phyloP scores from a whole-genome alignment of 768 basidiomycete genomes.

The Phlegmacium glaucopus region DNA sequence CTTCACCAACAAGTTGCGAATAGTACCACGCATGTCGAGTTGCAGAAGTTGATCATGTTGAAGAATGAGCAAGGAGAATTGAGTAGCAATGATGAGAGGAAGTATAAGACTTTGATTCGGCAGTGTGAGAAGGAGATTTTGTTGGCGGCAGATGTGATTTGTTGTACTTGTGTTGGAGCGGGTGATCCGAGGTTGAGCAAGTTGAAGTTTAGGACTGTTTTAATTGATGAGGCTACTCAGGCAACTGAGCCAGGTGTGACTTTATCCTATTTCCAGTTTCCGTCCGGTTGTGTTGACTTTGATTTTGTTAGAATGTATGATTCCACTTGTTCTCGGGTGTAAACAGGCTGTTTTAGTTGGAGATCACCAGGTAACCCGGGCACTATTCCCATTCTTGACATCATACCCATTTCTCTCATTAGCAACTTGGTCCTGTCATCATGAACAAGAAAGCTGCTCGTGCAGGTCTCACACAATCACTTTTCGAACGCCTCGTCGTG shows the following conservation, averaged over 20 bases:
- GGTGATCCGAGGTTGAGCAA: conserved; percentile 96
- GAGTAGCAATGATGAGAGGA: conserved; percentile 94
- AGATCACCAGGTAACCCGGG: conserved; percentile 63
- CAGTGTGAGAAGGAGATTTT: conserved; percentile 98
- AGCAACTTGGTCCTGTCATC: conserved; percentile 98
- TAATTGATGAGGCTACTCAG: conserved; percentile 98
- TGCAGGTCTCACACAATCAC: conserved; percentile 96
- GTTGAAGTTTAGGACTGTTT: conserved; percentile 96
- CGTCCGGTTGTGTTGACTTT: conserved; percentile 10
- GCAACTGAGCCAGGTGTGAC: conserved; percentile 89
- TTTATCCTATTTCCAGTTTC: conserved; percentile 7
- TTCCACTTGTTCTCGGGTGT: conserved; percentile 95
- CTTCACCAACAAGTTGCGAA: conserved; percentile 98
- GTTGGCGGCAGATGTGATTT: conserved; percentile 93
- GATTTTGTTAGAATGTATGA: conserved; percentile 87
- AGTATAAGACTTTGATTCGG: conserved; percentile 93
- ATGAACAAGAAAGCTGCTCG: conserved; percentile 99
- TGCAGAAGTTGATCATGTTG: conserved; percentile 96
- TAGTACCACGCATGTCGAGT: conserved; percentile 91
- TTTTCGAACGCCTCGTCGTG: conserved; percentile 95
- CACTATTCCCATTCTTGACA: conserved; percentile 12
- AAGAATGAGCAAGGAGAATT: conserved; percentile 98
- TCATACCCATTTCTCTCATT: conserved; percentile 9
- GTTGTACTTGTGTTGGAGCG: conserved; percentile 96
- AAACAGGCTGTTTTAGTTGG: conserved; percentile 98